A percentile compares a stretch with the other conserved stretches of the same genome.
These are phyloP conservation scores for Cajanus cajan DNA, from an alignment of 306 rosid species.

Conservation along the genomic window DNA sequence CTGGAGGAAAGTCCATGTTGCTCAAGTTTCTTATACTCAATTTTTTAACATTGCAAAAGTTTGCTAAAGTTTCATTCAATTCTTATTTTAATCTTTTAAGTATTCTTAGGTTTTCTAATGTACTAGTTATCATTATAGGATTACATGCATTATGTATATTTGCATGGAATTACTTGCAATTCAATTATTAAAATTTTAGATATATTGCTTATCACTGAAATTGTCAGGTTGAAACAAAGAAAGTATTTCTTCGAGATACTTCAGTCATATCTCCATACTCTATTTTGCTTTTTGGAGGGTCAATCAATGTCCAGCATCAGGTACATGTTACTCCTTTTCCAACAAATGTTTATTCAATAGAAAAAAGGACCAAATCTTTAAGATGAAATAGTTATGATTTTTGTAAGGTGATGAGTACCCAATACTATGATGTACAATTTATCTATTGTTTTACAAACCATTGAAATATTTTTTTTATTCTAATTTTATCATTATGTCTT, in stretches of 20 bases:
- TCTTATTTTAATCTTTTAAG: background rate
- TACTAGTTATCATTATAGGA: background rate
- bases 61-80: background rate
- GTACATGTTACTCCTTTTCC: conserved; percentile 36
- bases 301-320: conserved; percentile 88
- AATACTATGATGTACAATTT: background rate
- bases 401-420: background rate
- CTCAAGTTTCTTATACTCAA: background rate
- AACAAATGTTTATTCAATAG: background rate
- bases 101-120: conserved; percentile 3
- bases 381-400: background rate
- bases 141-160: conserved; percentile 9
- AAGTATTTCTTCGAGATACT: conserved; percentile 76
- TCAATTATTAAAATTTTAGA: background rate
- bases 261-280: conserved; percentile 91
- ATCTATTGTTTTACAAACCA: background rate
- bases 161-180: conserved; percentile 5
- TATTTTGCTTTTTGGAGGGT: conserved; percentile 88
- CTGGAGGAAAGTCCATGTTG: background rate
- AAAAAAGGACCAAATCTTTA: background rate
- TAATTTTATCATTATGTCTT: background rate
- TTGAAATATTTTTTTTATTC: background rate
- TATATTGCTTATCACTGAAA: conserved; percentile 8
- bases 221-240: conserved; percentile 86
- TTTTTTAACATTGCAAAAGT: background rate